A percentile compares a stretch with the other conserved stretches of the same genome.
These are phyloP conservation scores for Didymella segeticola DNA, from an alignment of 2,329 filamentous ascomycete species.

Conservation along the genomic window DNA sequence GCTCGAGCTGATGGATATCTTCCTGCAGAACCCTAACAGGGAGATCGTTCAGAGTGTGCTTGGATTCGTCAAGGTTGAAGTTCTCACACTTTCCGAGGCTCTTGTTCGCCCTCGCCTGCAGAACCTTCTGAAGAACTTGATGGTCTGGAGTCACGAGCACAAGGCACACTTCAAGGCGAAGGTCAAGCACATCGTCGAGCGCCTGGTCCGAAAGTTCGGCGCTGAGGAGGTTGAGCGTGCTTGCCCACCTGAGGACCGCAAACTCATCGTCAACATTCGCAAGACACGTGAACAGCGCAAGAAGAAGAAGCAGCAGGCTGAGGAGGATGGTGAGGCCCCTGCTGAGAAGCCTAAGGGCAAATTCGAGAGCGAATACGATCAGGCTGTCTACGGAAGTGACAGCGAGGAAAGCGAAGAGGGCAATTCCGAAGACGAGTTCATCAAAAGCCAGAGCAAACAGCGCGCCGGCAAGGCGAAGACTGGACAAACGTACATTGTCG, in stretches of 20 bases:
- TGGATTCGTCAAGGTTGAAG: conserved; percentile 95
- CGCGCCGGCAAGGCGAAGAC: conserved; percentile 50
- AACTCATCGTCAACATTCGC: conserved; percentile 90
- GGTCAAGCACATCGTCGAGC: conserved; percentile 96
- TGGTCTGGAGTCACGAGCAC: conserved; percentile 97
- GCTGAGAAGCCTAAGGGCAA: conserved; percentile 60
- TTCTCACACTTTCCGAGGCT: conserved; percentile 81
- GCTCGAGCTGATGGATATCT: conserved; percentile 93
- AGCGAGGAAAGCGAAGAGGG: conserved; percentile 65
- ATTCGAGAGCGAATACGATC: conserved; percentile 93
- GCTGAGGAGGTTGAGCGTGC: conserved; percentile 78
- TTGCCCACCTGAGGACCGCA: conserved; percentile 85
- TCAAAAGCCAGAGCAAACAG: conserved; percentile 41
- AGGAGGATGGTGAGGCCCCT: conserved; percentile 60
- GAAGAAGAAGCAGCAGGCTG: conserved; percentile 78
- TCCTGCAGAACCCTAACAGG: conserved; percentile 93
- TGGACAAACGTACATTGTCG: conserved; percentile 82
- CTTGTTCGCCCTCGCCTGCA: conserved; percentile 79
- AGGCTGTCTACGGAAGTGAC: conserved; percentile 81
- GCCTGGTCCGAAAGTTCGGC: conserved; percentile 90
- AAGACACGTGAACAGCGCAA: conserved; percentile 93
- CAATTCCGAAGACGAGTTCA: conserved; percentile 46
- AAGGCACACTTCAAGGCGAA: conserved; percentile 97
- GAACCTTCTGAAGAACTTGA: conserved; percentile 83
- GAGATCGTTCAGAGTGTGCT: conserved; percentile 95